Conservation (phyloP, 1,139 yeast genomes). For the Casaregolazyma suthepensis region DNA sequence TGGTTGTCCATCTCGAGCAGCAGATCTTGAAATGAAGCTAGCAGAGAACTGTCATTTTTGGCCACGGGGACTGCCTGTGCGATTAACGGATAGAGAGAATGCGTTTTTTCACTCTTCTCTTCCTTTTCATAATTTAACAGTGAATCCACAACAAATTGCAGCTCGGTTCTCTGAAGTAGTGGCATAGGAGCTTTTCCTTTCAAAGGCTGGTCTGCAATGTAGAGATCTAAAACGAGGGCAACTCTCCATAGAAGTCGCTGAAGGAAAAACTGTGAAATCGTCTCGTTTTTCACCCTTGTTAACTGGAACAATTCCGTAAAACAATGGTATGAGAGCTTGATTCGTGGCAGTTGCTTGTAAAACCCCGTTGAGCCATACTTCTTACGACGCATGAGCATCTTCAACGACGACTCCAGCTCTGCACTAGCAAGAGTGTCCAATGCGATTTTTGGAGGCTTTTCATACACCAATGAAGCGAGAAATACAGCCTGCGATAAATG, state of each 20-base stretch:
- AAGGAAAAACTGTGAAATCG: slow-evolving; percentile 22
- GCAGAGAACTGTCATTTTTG: slow-evolving; percentile 13
- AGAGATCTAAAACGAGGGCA: slow-evolving; percentile 46
- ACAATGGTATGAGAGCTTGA: slow-evolving; percentile 42
- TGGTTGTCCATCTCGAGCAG: slow-evolving; percentile 3
- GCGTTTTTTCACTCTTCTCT: background rate
- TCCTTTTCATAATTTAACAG: slow-evolving; percentile 6
- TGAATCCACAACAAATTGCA: slow-evolving; percentile 28
- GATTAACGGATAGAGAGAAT: slow-evolving; percentile 14
- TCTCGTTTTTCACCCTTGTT: slow-evolving; percentile 27
- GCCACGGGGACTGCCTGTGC: slow-evolving; percentile 19
- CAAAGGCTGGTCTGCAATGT: slow-evolving; percentile 46
- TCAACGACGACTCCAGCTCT: slow-evolving; percentile 28
- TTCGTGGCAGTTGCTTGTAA: slow-evolving; percentile 35
- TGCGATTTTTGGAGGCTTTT: slow-evolving; percentile 34
- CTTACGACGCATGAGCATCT: slow-evolving; percentile 11
- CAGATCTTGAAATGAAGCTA: slow-evolving; percentile 8
- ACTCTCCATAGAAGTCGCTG: slow-evolving; percentile 45
- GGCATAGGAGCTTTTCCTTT: slow-evolving; percentile 51
- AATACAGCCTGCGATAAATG: slow-evolving; percentile 43
- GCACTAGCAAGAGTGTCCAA: slow-evolving; percentile 2
- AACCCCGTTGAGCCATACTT: slow-evolving; percentile 47
- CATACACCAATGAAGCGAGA: slow-evolving; percentile 47
- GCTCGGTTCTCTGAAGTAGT: slow-evolving; percentile 45
- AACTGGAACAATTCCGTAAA: slow-evolving; percentile 40